Evolutionary conservation across 352 stramenopile genomes (phyloP).

Genomic region (Globisporangium yorkense): DNA sequence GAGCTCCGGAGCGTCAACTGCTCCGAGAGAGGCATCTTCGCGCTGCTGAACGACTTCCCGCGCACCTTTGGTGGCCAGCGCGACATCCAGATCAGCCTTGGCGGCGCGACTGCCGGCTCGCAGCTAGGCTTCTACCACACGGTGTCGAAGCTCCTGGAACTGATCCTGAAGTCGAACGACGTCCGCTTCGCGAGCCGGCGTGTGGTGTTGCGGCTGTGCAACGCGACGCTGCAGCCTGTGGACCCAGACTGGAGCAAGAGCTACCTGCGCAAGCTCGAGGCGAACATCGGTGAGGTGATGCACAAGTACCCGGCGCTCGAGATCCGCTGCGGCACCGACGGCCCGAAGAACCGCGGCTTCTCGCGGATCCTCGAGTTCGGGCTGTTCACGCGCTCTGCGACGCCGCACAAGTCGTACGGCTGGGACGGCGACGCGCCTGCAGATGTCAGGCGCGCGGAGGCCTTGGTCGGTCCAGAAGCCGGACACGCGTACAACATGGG

Average conservation of each 20-base stretch:
- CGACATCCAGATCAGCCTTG: slow-evolving; percentile 19
- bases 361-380: slow-evolving; percentile 30
- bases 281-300: slow-evolving; percentile 16
- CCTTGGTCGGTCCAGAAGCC: slow-evolving; percentile 16
- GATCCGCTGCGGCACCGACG: slow-evolving; percentile 16
- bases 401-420: slow-evolving; percentile 32
- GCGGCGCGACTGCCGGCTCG: slow-evolving; percentile 9
- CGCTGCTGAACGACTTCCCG: slow-evolving; percentile 27
- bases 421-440: slow-evolving; percentile 23
- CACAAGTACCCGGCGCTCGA: slow-evolving; percentile 17
- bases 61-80: slow-evolving; percentile 18
- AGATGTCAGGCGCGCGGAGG: slow-evolving; percentile 1
- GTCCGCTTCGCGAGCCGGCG: slow-evolving; percentile 19
- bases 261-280: slow-evolving; percentile 25
- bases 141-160: slow-evolving; percentile 20
- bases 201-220: slow-evolving; percentile 31
- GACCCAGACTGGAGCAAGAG: slow-evolving; percentile 27
- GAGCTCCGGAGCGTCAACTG: slow-evolving; percentile 26
- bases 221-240: slow-evolving; percentile 18
- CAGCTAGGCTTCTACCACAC: slow-evolving; percentile 28
- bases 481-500: neutral
- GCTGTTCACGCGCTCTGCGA: slow-evolving; percentile 23
- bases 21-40: slow-evolving; percentile 29
- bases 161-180: slow-evolving; percentile 14
- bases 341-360: slow-evolving; percentile 16